Percentiles rank a stretch among this genome's conserved stretches.
These are phyloP conservation scores for Aspergillus pseudoterreus DNA, from an alignment of 2,329 filamentous ascomycete species.

Conservation along the genomic window DNA sequence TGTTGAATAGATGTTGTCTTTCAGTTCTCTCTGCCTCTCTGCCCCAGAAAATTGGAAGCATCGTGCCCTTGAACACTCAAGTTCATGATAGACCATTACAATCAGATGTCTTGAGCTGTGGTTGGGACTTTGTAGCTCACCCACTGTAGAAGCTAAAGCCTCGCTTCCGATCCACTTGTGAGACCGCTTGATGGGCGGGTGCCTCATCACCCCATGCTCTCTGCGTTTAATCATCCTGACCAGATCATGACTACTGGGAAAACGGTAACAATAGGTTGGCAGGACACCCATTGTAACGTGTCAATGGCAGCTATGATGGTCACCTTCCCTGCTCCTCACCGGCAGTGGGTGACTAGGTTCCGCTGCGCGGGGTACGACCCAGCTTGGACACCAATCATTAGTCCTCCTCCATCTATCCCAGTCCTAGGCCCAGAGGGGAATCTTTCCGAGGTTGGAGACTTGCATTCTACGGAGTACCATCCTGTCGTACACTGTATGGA, in stretches of 20 bases:
- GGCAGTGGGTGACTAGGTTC: slow-evolving; percentile 21
- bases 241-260: background rate
- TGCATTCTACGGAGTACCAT: slow-evolving; percentile 25
- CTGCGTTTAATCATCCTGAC: background rate
- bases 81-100: no score
- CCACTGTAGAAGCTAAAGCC: background rate
- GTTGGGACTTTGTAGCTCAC: no score
- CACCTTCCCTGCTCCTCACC: slow-evolving; percentile 17
- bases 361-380: slow-evolving; percentile 27
- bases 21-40: no score
- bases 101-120: no score
- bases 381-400: slow-evolving; percentile 22
- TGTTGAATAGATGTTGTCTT: no score
- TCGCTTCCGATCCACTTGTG: background rate
- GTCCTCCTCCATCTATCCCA: background rate
- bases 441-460: slow-evolving; percentile 28
- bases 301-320: background rate
- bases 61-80: no score
- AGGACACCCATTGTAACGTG: background rate
- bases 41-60: no score
- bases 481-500: slow-evolving; percentile 12
- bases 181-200: background rate
- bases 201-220: background rate
- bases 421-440: slow-evolving; percentile 11
- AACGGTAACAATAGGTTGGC: no score